A percentile compares a stretch with the other conserved stretches of the same genome.
Conservation (phyloP, 2,329 filamentous ascomycete genomes). For the Tolypocladium guangdongense region DNA sequence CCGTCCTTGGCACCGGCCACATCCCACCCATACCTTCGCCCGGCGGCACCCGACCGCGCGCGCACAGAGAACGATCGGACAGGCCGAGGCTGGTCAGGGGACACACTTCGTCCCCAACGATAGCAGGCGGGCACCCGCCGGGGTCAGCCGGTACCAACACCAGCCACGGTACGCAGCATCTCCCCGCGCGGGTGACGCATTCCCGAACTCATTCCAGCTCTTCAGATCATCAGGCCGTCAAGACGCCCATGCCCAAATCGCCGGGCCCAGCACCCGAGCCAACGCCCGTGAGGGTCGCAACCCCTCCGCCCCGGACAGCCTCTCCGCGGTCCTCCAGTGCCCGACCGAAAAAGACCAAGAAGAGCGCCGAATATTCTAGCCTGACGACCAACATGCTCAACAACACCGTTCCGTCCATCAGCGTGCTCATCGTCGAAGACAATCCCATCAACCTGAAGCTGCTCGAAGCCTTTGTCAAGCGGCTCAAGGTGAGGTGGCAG, state of each 20-base stretch:
- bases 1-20: conserved; percentile 71
- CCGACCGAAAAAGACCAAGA: conserved; percentile 43
- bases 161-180: conserved; percentile 22
- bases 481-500: conserved; percentile 90
- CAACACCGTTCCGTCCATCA: conserved; percentile 84
- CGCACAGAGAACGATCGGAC: conserved; percentile 43
- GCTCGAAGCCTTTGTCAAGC: conserved; percentile 89
- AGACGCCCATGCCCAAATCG: conserved; percentile 40
- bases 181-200: conserved; percentile 29
- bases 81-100: conserved; percentile 56
- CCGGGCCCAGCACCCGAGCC: conserved; percentile 44
- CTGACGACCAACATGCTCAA: conserved; percentile 55
- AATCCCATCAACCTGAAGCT: conserved; percentile 96
- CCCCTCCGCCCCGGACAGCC: conserved; percentile 34
- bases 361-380: conserved; percentile 28
- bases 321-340: conserved; percentile 37
- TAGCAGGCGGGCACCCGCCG: conserved; percentile 24
- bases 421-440: conserved; percentile 94
- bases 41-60: conserved; percentile 48
- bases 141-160: conserved; percentile 18
- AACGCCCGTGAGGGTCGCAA: conserved; percentile 36
- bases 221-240: conserved; percentile 38
- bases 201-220: conserved; percentile 49
- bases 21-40: conserved; percentile 74
- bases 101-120: conserved; percentile 73